Base-by-base conservation (phyloP, 768 basidiomycete genomes). In the Daedaleopsis sinensis region DNA sequence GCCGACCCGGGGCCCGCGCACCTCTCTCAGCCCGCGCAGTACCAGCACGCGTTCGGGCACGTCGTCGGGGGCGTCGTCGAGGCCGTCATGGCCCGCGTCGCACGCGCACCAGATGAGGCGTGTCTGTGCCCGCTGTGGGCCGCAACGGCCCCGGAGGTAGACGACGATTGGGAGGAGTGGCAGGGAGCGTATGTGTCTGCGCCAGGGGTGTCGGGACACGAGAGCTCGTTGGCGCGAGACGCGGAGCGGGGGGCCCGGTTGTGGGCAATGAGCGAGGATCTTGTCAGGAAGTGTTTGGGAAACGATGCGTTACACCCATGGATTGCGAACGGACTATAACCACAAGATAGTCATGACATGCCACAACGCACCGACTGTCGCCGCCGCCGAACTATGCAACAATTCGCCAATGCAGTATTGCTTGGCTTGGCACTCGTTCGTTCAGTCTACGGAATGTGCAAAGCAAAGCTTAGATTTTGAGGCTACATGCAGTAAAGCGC, bases 231-330 rank as follows among this genome's bases (percentile, higher is more conserved):
- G 49, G 72, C 73, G 39, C 52, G 61, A 37, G 67, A 75, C 46
- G 56, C 54, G 13, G 68, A 70, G 60, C 60, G 71, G 11, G 72
- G 72, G 1, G 65, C 58, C 57, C 68, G 68, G 35, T 59, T 76
- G 63, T 76, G 72, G 67, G 58, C 67, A 35, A 69, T 77, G 59
- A 74, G 71, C 58, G 71, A 75, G 64, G 55, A 65, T 23, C 51
- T 76, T 52, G 67, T 74, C 18, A 61, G 46, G 58, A 61, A 68
- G 24, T 67, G 67, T 55, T 53, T 70, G 38, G 70, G 71, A 7
- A n/a, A 54, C 11, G 66, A 69, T 43, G 67, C 64, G 13, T 49
- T 75, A 32, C 55, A 66, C 49, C 65, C 67, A 12, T 71, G 73
- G 73, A 57, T 43, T 12, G 19, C 23, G 2, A 10, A 13, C 6